Percentiles rank a stretch among this genome's conserved stretches.
phyloP scores from a whole-genome alignment of 225 moss, liverwort and hornwort species.

The Anthoceros angustus region DNA sequence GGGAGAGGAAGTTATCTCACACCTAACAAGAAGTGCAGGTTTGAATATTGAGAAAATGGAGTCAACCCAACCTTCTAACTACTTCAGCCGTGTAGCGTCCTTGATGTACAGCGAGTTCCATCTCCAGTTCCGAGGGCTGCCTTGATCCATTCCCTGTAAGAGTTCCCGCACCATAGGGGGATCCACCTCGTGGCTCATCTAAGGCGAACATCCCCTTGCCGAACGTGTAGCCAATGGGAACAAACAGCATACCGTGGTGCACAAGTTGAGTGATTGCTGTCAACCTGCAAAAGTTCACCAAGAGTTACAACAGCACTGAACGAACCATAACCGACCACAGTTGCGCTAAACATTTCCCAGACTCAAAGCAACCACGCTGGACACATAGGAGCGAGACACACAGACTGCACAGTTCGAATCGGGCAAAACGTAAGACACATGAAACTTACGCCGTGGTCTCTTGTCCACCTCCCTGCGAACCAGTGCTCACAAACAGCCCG shows the following conservation, averaged over 20 bases:
- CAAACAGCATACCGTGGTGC: background rate
- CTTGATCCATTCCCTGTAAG: conserved; percentile 2
- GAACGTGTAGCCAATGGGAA: conserved; percentile 1
- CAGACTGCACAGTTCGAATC: no score
- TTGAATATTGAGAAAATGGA: background rate
- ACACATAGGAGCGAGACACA: no score
- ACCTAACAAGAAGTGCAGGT: no score
- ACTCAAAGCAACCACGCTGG: no score
- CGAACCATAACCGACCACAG: background rate
- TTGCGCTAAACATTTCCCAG: no score
- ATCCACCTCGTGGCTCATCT: background rate
- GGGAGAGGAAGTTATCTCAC: no score
- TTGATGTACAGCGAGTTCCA: background rate
- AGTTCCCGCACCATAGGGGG: conserved; percentile 2
- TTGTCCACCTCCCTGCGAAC: conserved; percentile 29
- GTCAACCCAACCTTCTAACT: background rate
- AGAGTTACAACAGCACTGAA: background rate
- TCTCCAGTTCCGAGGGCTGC: background rate
- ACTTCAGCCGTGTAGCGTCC: background rate
- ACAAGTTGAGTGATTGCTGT: background rate
- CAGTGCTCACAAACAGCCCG: conserved; percentile 24
- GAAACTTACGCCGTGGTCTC: conserved; percentile 23
- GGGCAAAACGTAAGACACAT: background rate
- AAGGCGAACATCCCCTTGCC: conserved; percentile 3
- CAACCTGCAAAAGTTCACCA: background rate